Evolutionary conservation across 495 filamentous ascomycete species (phyloP).

Genomic region (Articulospora tetracladia): DNA sequence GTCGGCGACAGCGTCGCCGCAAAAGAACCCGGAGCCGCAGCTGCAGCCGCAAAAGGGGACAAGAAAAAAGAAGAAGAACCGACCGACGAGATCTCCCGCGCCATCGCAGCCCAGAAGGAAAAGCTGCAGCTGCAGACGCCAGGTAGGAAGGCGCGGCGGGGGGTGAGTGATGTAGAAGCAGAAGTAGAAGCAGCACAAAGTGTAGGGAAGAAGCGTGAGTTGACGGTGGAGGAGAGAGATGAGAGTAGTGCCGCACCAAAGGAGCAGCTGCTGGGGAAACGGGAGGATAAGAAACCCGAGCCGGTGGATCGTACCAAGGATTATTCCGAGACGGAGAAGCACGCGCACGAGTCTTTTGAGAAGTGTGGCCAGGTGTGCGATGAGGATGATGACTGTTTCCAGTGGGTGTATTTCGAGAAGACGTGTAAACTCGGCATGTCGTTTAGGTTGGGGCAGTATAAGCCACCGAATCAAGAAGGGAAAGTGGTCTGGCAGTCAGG

Average conservation of each 20-base stretch:
- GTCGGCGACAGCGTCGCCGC: too few relatives aligned
- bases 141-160: too few relatives aligned
- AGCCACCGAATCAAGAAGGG: background rate
- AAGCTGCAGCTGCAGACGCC: background rate
- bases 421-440: constrained; percentile 8
- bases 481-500: constrained; percentile 5
- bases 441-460: constrained; percentile 9
- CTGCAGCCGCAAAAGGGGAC: background rate
- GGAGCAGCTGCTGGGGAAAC: background rate
- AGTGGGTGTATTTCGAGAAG: constrained; percentile 9
- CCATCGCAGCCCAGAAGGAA: background rate
- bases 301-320: background rate
- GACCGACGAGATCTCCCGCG: background rate
- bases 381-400: constrained; percentile 8
- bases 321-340: background rate
- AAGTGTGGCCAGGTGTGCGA: constrained; percentile 9
- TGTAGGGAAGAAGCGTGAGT: too few relatives aligned
- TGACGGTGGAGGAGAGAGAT: too few relatives aligned
- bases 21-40: too few relatives aligned
- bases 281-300: background rate
- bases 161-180: too few relatives aligned
- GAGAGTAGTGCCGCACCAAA: background rate
- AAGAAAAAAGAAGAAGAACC: background rate
- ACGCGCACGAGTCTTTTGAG: constrained; percentile 5
- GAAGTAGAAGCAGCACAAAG: background rate